Base-by-base conservation (phyloP, 78 protist genomes). In the Polysphondylium violaceum region DNA sequence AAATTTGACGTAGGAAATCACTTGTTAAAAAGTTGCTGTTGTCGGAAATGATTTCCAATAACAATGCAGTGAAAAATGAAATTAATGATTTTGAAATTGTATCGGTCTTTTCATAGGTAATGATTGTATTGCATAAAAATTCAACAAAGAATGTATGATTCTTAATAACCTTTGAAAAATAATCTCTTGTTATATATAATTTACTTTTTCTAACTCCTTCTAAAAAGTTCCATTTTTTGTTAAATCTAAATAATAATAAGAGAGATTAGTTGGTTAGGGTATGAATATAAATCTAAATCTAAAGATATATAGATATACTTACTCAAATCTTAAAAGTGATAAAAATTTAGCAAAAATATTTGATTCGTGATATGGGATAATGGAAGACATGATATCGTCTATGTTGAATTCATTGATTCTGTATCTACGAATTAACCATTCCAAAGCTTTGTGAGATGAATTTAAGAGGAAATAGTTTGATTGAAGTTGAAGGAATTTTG, bases 281-380 rank as follows among this genome's bases (percentile, higher is more conserved):
- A 11, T 23, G 17, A 55, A 73, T 23, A 14, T 19, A 69, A 44
- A 27, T 47, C 8, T 47, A n/a, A n/a, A 6, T 44, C 25, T 50
- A 51, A 7, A 40, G 11, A 47, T 50, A 29, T 29, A 33, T 36
- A 27, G 27, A 19, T 23, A 41, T 29, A 79, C 76, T 55, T 79
- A 79, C 88, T 65, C 74, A 12, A 88, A 77, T 44, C 60, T 6
- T 58, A 94, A 61, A 27, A 94, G 56, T 35, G 35, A 43, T 25
- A 88, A 41, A 43, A 94, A 60, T 61, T 92, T 77, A 17, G 90
- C 91, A 55, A 94, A 94, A 19, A 78, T 63, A 38, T 55, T 61
- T 19, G 94, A 83, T 23, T 91, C 93, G 73, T 95, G 97, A 72
- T 87, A 95, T 0, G 95, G 95, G 8, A 95, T 64, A 31, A 77